Conservation (phyloP, 2,329 filamentous ascomycete species). For the Corynespora cassiicola region DNA sequence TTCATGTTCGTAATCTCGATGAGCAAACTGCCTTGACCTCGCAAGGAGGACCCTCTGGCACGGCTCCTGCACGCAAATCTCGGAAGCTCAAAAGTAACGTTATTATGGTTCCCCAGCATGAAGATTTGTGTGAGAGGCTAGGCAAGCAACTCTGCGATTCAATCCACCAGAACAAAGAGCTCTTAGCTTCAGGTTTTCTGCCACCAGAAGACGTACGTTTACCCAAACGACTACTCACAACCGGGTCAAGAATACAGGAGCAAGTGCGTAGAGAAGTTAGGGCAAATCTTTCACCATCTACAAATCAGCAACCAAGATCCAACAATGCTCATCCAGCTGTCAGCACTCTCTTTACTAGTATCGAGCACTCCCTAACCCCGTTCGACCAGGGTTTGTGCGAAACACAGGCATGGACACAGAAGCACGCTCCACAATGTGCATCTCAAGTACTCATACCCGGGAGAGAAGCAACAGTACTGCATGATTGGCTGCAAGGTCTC, state of each 20-base stretch:
- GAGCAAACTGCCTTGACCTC: not conserved
- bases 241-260: constrained; percentile 47
- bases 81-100: constrained; percentile 51
- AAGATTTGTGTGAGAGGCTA: constrained; percentile 33
- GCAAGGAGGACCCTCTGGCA: too few relatives aligned
- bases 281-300: constrained; percentile 20
- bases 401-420: constrained; percentile 75
- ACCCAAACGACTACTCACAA: constrained; percentile 45
- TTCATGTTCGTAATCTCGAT: constrained; percentile 43
- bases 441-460: constrained; percentile 78
- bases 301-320: constrained; percentile 3
- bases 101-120: constrained; percentile 21
- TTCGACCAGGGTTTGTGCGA: constrained; percentile 85
- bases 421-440: constrained; percentile 77
- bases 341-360: constrained; percentile 62
- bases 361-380: constrained; percentile 71
- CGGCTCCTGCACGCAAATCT: constrained; percentile 15
- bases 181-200: constrained; percentile 15
- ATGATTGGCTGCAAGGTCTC: constrained; percentile 80
- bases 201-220: constrained; percentile 34
- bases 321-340: constrained; percentile 63
- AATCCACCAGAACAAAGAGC: not conserved
- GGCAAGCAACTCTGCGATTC: constrained; percentile 22
- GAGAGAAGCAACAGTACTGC: constrained; percentile 72
- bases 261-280: constrained; percentile 37